These are phyloP conservation scores for Taxillus chinensis DNA, from an alignment of 164 flowering plant genomes.

Conservation along the genomic window DNA sequence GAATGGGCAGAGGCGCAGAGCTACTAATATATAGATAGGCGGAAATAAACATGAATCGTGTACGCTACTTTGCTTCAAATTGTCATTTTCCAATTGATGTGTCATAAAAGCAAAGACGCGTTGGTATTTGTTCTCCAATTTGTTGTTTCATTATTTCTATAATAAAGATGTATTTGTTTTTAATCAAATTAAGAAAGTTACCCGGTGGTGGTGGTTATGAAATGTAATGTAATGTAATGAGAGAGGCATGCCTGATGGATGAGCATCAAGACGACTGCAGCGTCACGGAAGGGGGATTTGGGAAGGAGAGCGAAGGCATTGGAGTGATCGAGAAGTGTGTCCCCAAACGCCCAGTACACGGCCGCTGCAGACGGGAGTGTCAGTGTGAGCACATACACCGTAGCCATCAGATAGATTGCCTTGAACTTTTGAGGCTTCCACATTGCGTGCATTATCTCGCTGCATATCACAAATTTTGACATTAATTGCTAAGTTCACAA, in stretches of 20 bases:
- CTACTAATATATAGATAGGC: too few relatives aligned
- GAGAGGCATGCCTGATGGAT: conserved; percentile 58
- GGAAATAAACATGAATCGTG: too few relatives aligned
- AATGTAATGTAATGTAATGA: too few relatives aligned
- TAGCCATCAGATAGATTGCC: conserved; percentile 75
- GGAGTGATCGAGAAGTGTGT: conserved; percentile 83
- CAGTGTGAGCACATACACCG: conserved; percentile 78
- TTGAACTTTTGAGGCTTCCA: conserved; percentile 98
- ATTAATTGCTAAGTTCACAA: background rate
- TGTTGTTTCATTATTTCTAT: too few relatives aligned
- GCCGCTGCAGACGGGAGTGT: conserved; percentile 84
- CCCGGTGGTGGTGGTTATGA: too few relatives aligned
- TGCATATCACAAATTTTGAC: conserved; percentile 16
- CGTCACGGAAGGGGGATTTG: conserved; percentile 49
- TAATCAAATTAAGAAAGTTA: too few relatives aligned
- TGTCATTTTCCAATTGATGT: too few relatives aligned
- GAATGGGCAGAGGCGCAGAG: too few relatives aligned
- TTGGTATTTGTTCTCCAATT: too few relatives aligned
- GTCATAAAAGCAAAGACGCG: too few relatives aligned
- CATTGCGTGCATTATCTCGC: conserved; percentile 99
- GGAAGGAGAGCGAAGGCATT: conserved; percentile 94
- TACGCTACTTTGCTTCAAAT: too few relatives aligned
- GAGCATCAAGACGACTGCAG: conserved; percentile 90
- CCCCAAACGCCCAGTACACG: conserved; percentile 95
- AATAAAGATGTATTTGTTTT: too few relatives aligned